These are phyloP conservation scores for Didymella arachidicola DNA, from an alignment of 2,329 filamentous ascomycete genomes.

Conservation along the genomic window DNA sequence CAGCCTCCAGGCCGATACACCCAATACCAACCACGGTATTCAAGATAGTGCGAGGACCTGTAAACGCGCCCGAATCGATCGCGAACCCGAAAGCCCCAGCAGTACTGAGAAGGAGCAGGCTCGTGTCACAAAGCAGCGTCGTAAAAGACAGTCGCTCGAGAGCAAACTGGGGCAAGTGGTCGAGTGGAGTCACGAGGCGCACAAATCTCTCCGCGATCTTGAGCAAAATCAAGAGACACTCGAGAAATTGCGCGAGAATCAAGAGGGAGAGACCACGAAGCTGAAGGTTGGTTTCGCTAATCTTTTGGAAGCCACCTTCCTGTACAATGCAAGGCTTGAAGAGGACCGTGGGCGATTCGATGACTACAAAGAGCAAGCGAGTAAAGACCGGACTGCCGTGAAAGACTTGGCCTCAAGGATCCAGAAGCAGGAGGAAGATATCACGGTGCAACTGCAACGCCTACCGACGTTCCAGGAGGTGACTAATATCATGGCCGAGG, in stretches of 20 bases:
- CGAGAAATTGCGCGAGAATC: neutral
- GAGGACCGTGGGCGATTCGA: neutral
- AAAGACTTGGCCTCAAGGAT: neutral
- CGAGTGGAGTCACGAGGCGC: neutral
- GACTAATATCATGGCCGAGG: neutral
- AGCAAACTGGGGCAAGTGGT: neutral
- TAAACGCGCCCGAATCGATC: neutral
- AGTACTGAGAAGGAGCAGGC: neutral
- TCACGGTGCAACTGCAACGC: neutral
- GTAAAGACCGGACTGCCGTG: neutral
- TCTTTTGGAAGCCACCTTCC: neutral
- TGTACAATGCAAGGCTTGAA: neutral
- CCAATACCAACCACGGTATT: neutral
- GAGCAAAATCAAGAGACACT: neutral
- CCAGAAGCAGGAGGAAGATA: neutral
- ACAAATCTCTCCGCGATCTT: neutral
- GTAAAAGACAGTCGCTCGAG: neutral
- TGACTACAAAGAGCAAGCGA: neutral
- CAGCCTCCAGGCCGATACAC: neutral
- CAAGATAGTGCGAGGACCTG: neutral
- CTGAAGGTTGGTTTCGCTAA: neutral
- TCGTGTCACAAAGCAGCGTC: neutral
- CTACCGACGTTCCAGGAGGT: neutral
- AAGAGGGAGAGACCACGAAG: neutral
- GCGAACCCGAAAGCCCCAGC: neutral